phyloP scores from a whole-genome alignment of 768 basidiomycete species.

The Boletus bicolor region DNA sequence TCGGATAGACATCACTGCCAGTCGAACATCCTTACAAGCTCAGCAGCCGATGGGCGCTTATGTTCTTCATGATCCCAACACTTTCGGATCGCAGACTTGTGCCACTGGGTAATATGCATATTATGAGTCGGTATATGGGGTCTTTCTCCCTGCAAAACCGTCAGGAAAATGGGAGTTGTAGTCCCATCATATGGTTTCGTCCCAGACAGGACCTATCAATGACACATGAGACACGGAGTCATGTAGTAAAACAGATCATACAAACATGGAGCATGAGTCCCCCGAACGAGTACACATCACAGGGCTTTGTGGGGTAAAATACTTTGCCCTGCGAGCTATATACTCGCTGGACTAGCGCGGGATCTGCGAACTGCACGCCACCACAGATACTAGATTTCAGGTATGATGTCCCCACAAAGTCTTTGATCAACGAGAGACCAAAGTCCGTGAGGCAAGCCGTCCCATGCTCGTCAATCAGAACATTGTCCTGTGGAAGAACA shows the following conservation, averaged over 20 bases:
- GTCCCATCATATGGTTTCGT: slow-evolving; percentile 18
- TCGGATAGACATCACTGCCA: neutral
- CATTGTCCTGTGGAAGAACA: slow-evolving; percentile 31
- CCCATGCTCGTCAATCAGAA: slow-evolving; percentile 39
- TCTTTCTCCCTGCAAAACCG: slow-evolving; percentile 5
- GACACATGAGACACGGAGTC: slow-evolving; percentile 4
- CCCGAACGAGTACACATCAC: slow-evolving; percentile 31
- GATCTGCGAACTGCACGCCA: slow-evolving; percentile 46
- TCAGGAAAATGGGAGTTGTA: neutral
- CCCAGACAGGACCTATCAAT: slow-evolving; percentile 19
- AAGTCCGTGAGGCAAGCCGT: slow-evolving; percentile 49
- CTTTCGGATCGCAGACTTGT: slow-evolving; percentile 9
- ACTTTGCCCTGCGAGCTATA: neutral
- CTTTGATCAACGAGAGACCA: slow-evolving; percentile 34
- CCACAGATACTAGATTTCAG: slow-evolving; percentile 36
- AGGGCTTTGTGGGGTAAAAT: slow-evolving; percentile 15
- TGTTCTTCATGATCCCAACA: slow-evolving; percentile 19
- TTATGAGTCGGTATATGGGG: slow-evolving; percentile 12
- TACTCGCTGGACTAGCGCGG: slow-evolving; percentile 22
- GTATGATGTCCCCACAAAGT: slow-evolving; percentile 28
- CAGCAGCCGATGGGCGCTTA: slow-evolving; percentile 17
- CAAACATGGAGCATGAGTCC: slow-evolving; percentile 36
- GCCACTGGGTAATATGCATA: neutral
- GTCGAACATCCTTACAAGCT: slow-evolving; percentile 7
- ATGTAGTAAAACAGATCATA: neutral